Percentiles rank a stretch among this genome's conserved stretches.
Evolutionary conservation across 1,284 basidiomycete genomes (phyloP).

Genomic region (Malassezia restricta): DNA sequence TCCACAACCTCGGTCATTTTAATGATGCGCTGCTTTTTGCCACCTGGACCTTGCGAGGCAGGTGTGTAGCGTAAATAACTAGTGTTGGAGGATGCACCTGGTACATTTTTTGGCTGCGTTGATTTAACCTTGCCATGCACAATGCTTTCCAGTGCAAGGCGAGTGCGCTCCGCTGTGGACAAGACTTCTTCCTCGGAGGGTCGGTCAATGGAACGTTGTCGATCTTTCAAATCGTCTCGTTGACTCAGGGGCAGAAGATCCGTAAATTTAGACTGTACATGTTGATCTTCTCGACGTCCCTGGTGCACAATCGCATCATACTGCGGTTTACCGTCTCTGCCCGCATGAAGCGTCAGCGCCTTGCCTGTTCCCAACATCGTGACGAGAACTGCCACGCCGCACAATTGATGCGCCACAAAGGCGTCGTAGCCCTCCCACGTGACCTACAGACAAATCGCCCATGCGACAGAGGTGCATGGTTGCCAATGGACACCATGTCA

Average conservation of each 20-base stretch:
- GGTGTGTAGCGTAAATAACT: slow-evolving; percentile 89
- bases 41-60: slow-evolving; percentile 58
- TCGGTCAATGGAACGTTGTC: slow-evolving; percentile 62
- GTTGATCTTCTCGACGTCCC: slow-evolving; percentile 71
- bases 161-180: slow-evolving; percentile 75
- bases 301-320: slow-evolving; percentile 95
- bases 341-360: slow-evolving; percentile 86
- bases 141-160: slow-evolving; percentile 79
- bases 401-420: background rate
- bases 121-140: slow-evolving; percentile 93
- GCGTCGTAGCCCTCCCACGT: background rate
- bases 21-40: slow-evolving; percentile 85
- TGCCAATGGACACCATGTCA: background rate
- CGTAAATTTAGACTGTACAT: slow-evolving; percentile 88
- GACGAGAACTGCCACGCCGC: background rate
- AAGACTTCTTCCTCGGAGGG: slow-evolving; percentile 83
- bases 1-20: slow-evolving; percentile 73
- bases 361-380: background rate
- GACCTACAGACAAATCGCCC: background rate
- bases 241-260: slow-evolving; percentile 86
- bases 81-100: slow-evolving; percentile 20
- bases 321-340: slow-evolving; percentile 84
- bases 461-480: background rate
- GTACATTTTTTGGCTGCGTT: slow-evolving; percentile 59
- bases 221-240: slow-evolving; percentile 65